Percentiles rank a stretch among this genome's conserved stretches.
Evolutionary conservation across 176 grass and related monocot genomes (phyloP).

Genomic region (Dendrocalamus sinicus): DNA sequence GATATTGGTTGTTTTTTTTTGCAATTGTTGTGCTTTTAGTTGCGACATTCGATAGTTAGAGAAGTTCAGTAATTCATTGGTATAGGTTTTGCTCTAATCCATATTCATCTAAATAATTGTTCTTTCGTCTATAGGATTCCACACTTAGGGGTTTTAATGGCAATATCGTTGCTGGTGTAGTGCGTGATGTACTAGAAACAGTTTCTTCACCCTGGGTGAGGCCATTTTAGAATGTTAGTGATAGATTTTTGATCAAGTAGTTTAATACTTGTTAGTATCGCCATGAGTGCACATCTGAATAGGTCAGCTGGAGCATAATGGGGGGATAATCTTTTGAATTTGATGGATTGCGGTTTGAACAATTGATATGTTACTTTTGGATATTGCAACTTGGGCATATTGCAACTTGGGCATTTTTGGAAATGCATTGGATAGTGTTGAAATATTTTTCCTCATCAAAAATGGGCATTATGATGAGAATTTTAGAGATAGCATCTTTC

Average conservation of each 20-base stretch:
- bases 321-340: neutral
- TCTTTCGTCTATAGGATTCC: neutral
- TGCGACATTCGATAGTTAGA: neutral
- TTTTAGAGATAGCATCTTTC: neutral
- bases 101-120: slow-evolving; percentile 6
- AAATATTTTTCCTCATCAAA: neutral
- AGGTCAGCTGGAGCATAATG: neutral
- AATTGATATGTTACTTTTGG: neutral
- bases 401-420: neutral
- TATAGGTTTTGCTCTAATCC: neutral
- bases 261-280: neutral
- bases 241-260: neutral
- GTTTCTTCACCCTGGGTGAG: neutral
- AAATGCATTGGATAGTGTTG: neutral
- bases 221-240: neutral
- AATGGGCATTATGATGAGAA: neutral
- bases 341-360: neutral
- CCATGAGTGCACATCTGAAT: neutral
- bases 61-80: neutral
- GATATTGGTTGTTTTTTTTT: neutral
- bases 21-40: neutral
- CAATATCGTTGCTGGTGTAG: neutral
- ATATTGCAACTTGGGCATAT: neutral
- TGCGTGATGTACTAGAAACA: neutral
- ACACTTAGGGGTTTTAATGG: neutral